Evolutionary conservation across 345 rosid species (phyloP), one percentile per base, ranked within the genome.

Genomic region (Moricandia moricandioides): DNA sequence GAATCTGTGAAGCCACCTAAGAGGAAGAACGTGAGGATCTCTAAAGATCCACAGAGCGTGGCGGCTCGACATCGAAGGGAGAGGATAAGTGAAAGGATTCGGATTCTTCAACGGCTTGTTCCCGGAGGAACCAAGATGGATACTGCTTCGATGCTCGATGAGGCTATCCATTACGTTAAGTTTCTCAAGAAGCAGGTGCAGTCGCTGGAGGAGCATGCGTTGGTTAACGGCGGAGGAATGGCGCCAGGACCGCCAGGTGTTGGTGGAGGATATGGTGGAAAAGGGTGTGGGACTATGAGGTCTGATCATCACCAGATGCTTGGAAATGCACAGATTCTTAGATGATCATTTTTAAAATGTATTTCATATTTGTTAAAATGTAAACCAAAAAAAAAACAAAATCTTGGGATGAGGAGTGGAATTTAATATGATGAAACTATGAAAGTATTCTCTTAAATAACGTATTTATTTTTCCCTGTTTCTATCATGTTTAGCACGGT

Each of bases 81-180:
- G 78, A 81, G 90, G 80, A 88, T 93, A 70, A 91, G 97, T 61
- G 98, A 91, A 78, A 72, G 89, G 84, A 93, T 93, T 31, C 72
- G 98, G 88, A 93, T 89, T 60, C 84, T 91, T 43, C 98, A 93
- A 74, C 82, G 96, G 72, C 84, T 93, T 9, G 98, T 93, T 4
- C 97, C 98, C 0, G 97, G 98, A 6, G 98, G 98, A 0, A 93
- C 90, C 30, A 93, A 89, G 83, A 93, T 91, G 98, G 98, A 91
- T 79, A 91, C 96, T 7, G 96, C 94, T 31, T 91, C 97, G 0
- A 93, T 93, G 98, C 77, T 93, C 7, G 97, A 93, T 57, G 97
- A 93, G 77, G 97, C 97, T n/a, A 84, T 93, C n/a, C 98, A 91
- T 82, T 93, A 93, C 54, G 92, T 93, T 37, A 93, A 91, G 78